Evolutionary conservation across 345 rosid species (phyloP), one percentile per base, ranked within the genome.

Genomic region (Boechera divaricarpa): DNA sequence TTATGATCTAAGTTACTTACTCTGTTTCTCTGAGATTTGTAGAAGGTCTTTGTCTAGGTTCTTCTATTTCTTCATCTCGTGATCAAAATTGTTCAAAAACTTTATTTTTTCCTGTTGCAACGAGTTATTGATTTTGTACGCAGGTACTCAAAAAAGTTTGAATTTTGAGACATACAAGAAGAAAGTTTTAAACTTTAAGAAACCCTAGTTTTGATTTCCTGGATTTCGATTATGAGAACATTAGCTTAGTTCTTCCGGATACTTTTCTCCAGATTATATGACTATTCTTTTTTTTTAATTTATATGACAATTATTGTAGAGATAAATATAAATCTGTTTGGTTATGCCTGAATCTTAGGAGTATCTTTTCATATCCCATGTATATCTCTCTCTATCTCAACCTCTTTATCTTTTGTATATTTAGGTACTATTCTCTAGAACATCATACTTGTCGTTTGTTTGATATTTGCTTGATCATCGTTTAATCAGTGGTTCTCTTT

Each of bases 21-120:
- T 53, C 71, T 62, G 80, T 69, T 62, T 70, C 11, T 35, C 13
- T 64, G 60, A 35, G 60, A 54, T 63, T 47, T 13, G 8, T 59
- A 7, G 10, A 6, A 29, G 32, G 9, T 47, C 7, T 41, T 55
- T 66, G 0, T 63, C 35, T 63, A 31, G 26, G 26, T 53, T 74
- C 15, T 52, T 51, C 6, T 52, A 5, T 12, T 12, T 28, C 36
- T 18, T 59, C 63, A 18, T 32, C 10, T 38, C 28, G 21, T 48
- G 3, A 38, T 11, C 56, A 15, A 1, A 63, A 38, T 49, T 35
- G 47, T 49, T 71, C 67, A 48, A 71, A 77, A 63, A 5, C n/a
- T 28, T 12, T 28, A 0, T 24, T 33, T 60, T 60, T 36, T 9
- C 47, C 10, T 2, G 24, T 6, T 60, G 16, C 10, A 67, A 35